Evolutionary conservation across 2,329 filamentous ascomycete genomes (phyloP).

Genomic region (Xylariales sp.): DNA sequence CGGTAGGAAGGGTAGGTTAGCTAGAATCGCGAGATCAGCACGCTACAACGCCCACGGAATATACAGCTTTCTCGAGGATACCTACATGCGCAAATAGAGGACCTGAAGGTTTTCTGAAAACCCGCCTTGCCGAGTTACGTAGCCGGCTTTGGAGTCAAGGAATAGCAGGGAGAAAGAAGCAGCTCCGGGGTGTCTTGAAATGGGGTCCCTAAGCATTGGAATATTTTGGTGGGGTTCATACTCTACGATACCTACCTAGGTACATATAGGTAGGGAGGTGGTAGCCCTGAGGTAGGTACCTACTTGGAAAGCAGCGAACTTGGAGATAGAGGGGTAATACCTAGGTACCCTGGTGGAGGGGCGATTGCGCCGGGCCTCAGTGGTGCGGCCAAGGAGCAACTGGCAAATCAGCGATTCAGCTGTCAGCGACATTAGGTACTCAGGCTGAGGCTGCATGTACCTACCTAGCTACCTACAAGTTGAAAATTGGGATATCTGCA

Average conservation of each 20-base stretch:
- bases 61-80: neutral
- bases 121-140: neutral
- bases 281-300: constrained; percentile 1
- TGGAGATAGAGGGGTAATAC: constrained; percentile 24
- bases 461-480: too few relatives aligned
- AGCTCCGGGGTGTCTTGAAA: constrained; percentile 17
- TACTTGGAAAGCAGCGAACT: neutral
- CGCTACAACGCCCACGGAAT: neutral
- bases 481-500: neutral
- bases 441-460: too few relatives aligned
- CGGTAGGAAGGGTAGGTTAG: constrained; percentile 5
- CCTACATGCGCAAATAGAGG: constrained; percentile 4
- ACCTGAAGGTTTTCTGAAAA: neutral
- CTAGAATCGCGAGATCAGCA: constrained; percentile 19
- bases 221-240: constrained; percentile 36
- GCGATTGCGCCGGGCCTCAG: constrained; percentile 1
- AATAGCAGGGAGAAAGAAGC: constrained; percentile 13
- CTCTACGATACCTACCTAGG: constrained; percentile 2
- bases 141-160: neutral
- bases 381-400: neutral
- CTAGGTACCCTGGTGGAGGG: constrained; percentile 10
- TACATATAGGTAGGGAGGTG: neutral
- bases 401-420: constrained; percentile 1
- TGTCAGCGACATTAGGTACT: neutral
- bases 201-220: constrained; percentile 19